Percentiles rank a stretch among this genome's conserved stretches.
Conservation (phyloP, 2,329 filamentous ascomycete species). For the Proliferodiscus dingleyae region DNA sequence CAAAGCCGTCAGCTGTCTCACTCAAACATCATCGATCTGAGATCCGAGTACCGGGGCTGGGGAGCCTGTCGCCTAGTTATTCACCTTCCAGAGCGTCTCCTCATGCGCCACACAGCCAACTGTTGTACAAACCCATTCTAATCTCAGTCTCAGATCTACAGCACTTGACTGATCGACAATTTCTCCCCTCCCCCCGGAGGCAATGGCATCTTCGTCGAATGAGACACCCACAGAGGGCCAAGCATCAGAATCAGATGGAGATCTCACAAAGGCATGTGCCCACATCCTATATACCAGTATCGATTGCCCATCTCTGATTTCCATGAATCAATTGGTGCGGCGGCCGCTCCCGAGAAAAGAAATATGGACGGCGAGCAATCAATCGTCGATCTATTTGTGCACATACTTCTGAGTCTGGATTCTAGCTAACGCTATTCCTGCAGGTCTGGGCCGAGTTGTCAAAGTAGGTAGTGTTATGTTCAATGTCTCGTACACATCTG, state of each 20-base stretch:
- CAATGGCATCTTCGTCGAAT: neutral
- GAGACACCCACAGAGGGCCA: neutral
- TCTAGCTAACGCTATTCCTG: neutral
- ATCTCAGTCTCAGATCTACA: no score
- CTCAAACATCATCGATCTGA: no score
- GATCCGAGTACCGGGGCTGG: no score
- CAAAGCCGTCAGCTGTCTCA: no score
- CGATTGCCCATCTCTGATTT: neutral
- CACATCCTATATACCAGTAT: neutral
- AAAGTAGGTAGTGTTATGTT: neutral
- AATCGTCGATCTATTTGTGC: neutral
- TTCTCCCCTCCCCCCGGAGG: neutral
- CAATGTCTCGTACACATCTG: neutral
- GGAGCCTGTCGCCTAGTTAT: no score
- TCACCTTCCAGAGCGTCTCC: no score
- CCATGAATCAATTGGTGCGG: neutral
- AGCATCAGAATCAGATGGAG: neutral
- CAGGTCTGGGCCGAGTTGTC: slow-evolving; percentile 3
- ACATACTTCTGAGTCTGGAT: neutral
- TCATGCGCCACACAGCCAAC: no score
- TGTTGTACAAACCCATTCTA: no score
- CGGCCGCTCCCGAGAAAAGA: neutral
- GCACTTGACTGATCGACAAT: no score
- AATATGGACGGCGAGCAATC: neutral
- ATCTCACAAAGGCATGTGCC: neutral